Base-by-base conservation (phyloP, 192 early-diverging fungal genomes). In the Mortierella hygrophila region DNA sequence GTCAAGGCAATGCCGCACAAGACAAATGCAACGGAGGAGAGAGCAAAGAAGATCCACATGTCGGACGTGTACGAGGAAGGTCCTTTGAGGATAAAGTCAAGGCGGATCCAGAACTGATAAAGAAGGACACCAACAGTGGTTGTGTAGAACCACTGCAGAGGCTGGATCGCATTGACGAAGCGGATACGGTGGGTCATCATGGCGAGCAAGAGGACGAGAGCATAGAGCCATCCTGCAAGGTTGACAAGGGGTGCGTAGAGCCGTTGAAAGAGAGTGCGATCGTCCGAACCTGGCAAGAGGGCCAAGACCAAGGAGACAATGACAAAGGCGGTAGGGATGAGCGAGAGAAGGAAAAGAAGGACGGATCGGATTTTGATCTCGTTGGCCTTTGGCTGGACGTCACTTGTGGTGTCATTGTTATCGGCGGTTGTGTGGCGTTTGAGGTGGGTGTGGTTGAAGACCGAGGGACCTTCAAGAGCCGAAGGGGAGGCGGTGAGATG, bases 141-240 rank as follows among this genome's bases (percentile, higher is more conserved):
- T 41, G 79, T 55, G 40, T 86, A 86, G 52, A 86, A 86, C 84
- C 84, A 86, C 46, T 86, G 84, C 32, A 81, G 29, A n/a, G 84
- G 71, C 46, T 86, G 84, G 41, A 86, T 81, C 4, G 84, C 84
- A 35, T 70, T 42, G 72, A 46, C 60, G 41, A 60, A 77, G 2
- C 63, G 70, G 75, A 86, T 46, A 23, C 84, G 74, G 74, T 78
- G 84, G 35, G 79, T 81, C 44, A 86, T 73, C 13, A 86, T 68
- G 23, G 44, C 69, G 20, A 86, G 35, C 4, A 78, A 42, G 9
- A 68, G 29, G 20, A 26, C 15, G 29, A 74, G 32, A 35, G 60
- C 79, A 18, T 78, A 5, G 35, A 73, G 15, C 84, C 84, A 86
- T 20, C 84, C 84, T 11, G 54, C 70, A 21, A 86, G 41, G 6